Percentiles rank a stretch among this genome's conserved stretches.
Evolutionary conservation across 495 filamentous ascomycete genomes (phyloP).

Genomic region (Lasiosphaeriaceae sp.): DNA sequence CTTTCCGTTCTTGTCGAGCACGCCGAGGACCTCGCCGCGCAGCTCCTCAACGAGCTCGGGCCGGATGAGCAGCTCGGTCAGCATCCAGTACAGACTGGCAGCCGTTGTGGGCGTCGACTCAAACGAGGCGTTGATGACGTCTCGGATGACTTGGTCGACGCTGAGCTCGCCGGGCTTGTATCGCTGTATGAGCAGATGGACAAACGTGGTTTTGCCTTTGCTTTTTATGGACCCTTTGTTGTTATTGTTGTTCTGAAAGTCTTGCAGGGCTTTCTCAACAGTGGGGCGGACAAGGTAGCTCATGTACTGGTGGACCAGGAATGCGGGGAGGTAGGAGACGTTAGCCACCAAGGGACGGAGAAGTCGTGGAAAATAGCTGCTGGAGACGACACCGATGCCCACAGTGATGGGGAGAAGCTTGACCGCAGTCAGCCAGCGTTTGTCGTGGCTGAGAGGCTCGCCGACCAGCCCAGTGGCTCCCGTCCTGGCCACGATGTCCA

Average conservation of each 20-base stretch:
- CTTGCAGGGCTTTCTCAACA: background rate
- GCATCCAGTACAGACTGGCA: slow-evolving; percentile 8
- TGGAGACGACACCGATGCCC: slow-evolving; percentile 10
- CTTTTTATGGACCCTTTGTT: background rate
- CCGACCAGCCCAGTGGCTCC: slow-evolving; percentile 6
- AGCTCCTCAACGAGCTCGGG: slow-evolving; percentile 3
- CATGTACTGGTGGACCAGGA: slow-evolving; percentile 2
- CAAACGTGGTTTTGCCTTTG: background rate
- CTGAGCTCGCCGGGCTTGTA: slow-evolving; percentile 1
- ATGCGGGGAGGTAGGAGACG: slow-evolving; percentile 2
- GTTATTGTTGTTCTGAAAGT: background rate
- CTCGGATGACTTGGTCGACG: slow-evolving; percentile 1
- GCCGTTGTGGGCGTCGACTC: slow-evolving; percentile 5
- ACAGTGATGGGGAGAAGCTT: slow-evolving; percentile 1
- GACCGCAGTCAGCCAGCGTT: slow-evolving; percentile 2
- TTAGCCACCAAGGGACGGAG: background rate
- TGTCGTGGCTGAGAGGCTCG: slow-evolving; percentile 4
- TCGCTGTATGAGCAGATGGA: slow-evolving; percentile 3
- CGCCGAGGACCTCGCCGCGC: background rate
- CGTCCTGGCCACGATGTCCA: slow-evolving; percentile 2
- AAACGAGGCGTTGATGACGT: slow-evolving; percentile 9
- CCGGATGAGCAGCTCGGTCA: slow-evolving; percentile 5
- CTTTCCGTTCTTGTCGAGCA: background rate
- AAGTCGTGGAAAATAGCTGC: slow-evolving; percentile 7
- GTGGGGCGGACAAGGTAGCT: slow-evolving; percentile 3